A percentile compares a stretch with the other conserved stretches of the same genome.
Conservation (phyloP, 2,329 filamentous ascomycete species). For the Waltergamsia citrina region DNA sequence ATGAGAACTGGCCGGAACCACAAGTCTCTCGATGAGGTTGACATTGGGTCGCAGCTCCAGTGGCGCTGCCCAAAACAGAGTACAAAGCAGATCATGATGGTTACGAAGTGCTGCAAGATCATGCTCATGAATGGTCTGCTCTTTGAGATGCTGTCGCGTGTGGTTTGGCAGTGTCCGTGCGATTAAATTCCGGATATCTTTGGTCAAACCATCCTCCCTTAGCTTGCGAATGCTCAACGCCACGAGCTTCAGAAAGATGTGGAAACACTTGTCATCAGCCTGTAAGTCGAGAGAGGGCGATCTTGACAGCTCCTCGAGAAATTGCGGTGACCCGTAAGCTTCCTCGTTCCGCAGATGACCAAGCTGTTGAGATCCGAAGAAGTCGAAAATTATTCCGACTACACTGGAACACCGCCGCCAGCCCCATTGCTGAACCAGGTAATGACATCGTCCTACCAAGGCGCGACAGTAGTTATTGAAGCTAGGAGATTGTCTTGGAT, state of each 20-base stretch:
- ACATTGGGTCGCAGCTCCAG: constrained; percentile 41
- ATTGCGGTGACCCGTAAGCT: constrained; percentile 48
- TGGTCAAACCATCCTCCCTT: constrained; percentile 33
- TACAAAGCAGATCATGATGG: constrained; percentile 59
- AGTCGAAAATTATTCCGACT: constrained; percentile 55
- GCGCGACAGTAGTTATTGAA: constrained; percentile 59
- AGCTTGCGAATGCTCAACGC: constrained; percentile 47
- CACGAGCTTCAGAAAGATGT: constrained; percentile 57
- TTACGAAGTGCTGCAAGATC: constrained; percentile 58
- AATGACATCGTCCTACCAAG: constrained; percentile 50
- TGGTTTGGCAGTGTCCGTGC: constrained; percentile 57
- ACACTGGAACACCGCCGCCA: constrained; percentile 50
- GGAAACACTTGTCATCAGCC: constrained; percentile 52
- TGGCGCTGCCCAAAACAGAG: constrained; percentile 56
- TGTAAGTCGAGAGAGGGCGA: constrained; percentile 39
- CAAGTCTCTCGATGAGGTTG: constrained; percentile 48
- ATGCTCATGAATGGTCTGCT: constrained; percentile 47
- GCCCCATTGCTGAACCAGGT: constrained; percentile 55
- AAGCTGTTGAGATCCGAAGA: constrained; percentile 54
- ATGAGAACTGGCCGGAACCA: constrained; percentile 50
- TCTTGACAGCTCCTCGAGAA: constrained; percentile 44
- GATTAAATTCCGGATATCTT: constrained; percentile 52
- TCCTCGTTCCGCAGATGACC: constrained; percentile 57
- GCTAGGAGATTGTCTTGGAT: constrained; percentile 43
- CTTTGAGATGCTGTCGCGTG: constrained; percentile 53